Evolutionary conservation across 2,329 filamentous ascomycete species (phyloP).

Genomic region (Cryphonectria nitschkei): DNA sequence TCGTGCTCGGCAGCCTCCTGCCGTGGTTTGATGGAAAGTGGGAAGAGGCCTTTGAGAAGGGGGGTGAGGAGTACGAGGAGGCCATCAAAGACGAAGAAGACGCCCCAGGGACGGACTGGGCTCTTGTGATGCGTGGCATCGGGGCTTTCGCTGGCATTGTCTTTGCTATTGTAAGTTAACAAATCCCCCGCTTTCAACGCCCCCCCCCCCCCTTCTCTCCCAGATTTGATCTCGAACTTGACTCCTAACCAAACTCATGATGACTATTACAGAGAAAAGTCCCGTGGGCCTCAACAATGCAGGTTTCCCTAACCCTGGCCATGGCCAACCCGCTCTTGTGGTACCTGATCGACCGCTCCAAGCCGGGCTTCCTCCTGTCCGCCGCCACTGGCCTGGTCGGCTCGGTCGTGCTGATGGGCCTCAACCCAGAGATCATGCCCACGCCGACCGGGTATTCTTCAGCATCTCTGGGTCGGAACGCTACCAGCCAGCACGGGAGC

Average conservation of each 20-base stretch:
- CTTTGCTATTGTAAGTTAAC: constrained; percentile 72
- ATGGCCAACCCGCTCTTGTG: constrained; percentile 92
- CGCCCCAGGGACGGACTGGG: constrained; percentile 69
- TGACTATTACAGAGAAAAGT: constrained; percentile 69
- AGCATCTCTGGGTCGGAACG: constrained; percentile 34
- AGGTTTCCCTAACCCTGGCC: constrained; percentile 85
- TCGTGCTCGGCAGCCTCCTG: constrained; percentile 76
- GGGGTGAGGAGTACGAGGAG: constrained; percentile 36
- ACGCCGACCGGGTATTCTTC: constrained; percentile 56
- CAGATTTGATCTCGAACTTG: not conserved
- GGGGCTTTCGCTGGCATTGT: constrained; percentile 65
- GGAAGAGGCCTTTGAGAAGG: constrained; percentile 55
- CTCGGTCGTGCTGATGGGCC: constrained; percentile 71
- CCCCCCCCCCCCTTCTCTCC: not conserved
- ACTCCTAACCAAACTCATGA: constrained; percentile 3
- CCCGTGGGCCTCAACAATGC: constrained; percentile 92
- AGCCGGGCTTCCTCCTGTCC: constrained; percentile 80
- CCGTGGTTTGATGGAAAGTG: constrained; percentile 84
- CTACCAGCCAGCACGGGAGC: constrained; percentile 30
- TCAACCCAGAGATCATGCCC: constrained; percentile 80
- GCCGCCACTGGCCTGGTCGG: constrained; percentile 73
- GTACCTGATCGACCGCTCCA: constrained; percentile 93
- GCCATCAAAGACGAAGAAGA: constrained; percentile 37
- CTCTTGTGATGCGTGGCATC: constrained; percentile 60
- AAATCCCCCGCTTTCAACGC: not conserved